Evolutionary conservation across 1,284 basidiomycete genomes (phyloP).

Genomic region (Apiotrichum porosum): DNA sequence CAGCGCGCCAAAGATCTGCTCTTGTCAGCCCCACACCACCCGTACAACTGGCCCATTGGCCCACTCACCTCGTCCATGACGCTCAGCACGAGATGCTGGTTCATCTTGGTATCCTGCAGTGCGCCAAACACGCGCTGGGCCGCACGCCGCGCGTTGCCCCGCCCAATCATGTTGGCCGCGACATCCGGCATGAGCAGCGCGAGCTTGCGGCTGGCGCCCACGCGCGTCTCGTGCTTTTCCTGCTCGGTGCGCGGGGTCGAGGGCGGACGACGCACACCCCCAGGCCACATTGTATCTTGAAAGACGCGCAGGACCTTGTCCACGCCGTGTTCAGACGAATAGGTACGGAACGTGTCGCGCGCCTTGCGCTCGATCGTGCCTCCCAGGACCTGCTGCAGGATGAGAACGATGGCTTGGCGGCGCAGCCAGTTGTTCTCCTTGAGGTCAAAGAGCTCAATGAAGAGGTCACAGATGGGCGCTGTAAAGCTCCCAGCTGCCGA

Average conservation of each 20-base stretch:
- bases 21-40: neutral
- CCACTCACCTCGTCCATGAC: slow-evolving; percentile 73
- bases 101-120: slow-evolving; percentile 83
- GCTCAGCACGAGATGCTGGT: slow-evolving; percentile 83
- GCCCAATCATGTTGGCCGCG: slow-evolving; percentile 92
- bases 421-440: slow-evolving; percentile 93
- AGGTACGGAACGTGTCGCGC: slow-evolving; percentile 65
- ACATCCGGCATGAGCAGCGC: slow-evolving; percentile 78
- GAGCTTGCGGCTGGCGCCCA: slow-evolving; percentile 81
- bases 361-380: slow-evolving; percentile 87
- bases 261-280: slow-evolving; percentile 63
- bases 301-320: slow-evolving; percentile 63
- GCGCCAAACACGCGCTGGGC: slow-evolving; percentile 86
- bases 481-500: slow-evolving; percentile 74
- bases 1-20: neutral
- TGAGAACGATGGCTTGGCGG: slow-evolving; percentile 92
- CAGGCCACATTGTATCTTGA: slow-evolving; percentile 74
- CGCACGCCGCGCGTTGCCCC: slow-evolving; percentile 85
- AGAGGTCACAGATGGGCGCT: slow-evolving; percentile 86
- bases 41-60: no score
- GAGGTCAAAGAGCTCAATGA: slow-evolving; percentile 88
- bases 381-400: slow-evolving; percentile 89
- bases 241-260: slow-evolving; percentile 64
- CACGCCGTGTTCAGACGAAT: slow-evolving; percentile 63
- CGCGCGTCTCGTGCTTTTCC: slow-evolving; percentile 71